phyloP scores from a whole-genome alignment of 2,329 filamentous ascomycete species.

The Botrytis fragariae region DNA sequence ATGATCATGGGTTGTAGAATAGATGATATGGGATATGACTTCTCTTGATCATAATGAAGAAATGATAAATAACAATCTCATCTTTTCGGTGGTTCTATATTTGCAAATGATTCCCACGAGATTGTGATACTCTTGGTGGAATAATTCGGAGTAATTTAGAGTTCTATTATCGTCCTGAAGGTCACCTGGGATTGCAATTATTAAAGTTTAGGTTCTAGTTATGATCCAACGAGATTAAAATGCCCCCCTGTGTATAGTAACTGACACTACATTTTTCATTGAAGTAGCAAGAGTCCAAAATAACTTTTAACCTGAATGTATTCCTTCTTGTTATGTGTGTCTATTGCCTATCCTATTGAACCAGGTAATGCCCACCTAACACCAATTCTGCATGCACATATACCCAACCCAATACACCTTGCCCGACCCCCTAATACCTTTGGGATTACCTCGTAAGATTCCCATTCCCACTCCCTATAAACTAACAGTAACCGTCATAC shows the following conservation, averaged over 20 bases:
- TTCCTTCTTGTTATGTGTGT: neutral
- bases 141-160: neutral
- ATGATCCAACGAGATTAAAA: neutral
- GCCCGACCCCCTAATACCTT: too few species aligned
- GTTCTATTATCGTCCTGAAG: neutral
- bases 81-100: neutral
- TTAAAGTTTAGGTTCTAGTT: neutral
- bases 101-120: neutral
- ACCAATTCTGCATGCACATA: neutral
- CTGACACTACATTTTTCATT: neutral
- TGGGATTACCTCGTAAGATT: neutral
- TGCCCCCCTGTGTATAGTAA: neutral
- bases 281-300: neutral
- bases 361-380: neutral
- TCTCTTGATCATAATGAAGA: neutral
- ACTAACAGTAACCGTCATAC: constrained; percentile 29
- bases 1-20: neutral
- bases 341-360: neutral
- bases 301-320: neutral
- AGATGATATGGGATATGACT: neutral
- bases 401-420: neutral
- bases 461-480: constrained; percentile 5
- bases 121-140: neutral
- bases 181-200: neutral
- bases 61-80: neutral